Base-by-base conservation (phyloP, 768 basidiomycete species). In the Russula brevipes region DNA sequence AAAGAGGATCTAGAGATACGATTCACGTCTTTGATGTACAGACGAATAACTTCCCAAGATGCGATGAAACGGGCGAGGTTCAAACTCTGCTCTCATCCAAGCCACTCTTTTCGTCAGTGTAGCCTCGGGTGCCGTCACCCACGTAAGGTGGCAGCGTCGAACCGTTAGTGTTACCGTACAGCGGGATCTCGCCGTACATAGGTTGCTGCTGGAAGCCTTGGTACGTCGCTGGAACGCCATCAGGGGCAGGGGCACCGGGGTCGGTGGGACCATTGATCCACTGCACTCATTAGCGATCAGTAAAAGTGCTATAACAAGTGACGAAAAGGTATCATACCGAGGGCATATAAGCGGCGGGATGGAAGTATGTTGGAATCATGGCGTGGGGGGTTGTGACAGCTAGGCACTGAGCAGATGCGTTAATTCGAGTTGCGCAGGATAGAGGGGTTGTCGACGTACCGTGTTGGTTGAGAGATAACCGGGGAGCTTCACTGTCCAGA, bases 401-500 rank as follows among this genome's bases (percentile, higher is more conserved):
- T 33, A 83, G 68, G 35, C 74, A 69, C 81, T 82, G 57, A 42
- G 57, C 9, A 50, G 19, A 55, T 16, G 59, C 45, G 11, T 56
- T 8, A 57, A 33, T 19, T 44, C 33, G 44, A 41, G 16, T 47
- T 2, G 14, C 11, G 12, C 6, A 6, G 31, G 33, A 54, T 7
- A 45, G 11, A 56, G 31, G 35, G 30, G 44, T 8, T 42, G 17
- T 8, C 49, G 12, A 70, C 72, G 17, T 60, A 82, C 82, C 42
- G 77, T 70, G 24, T 51, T 64, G 58, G 73, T 74, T 57, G 68
- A 73, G 52, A 79, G 73, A 30, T 81, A 58, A 12, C 77, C 73
- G 1, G 82, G 78, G 5, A 74, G 71, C 57, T 68, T 75, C 57
- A 79, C 78, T 44, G 64, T 76, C 80, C 82, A 82, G 11, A 71